Base-by-base conservation (phyloP, 2,329 filamentous ascomycete genomes). In the Drechslerella coelobrocha region DNA sequence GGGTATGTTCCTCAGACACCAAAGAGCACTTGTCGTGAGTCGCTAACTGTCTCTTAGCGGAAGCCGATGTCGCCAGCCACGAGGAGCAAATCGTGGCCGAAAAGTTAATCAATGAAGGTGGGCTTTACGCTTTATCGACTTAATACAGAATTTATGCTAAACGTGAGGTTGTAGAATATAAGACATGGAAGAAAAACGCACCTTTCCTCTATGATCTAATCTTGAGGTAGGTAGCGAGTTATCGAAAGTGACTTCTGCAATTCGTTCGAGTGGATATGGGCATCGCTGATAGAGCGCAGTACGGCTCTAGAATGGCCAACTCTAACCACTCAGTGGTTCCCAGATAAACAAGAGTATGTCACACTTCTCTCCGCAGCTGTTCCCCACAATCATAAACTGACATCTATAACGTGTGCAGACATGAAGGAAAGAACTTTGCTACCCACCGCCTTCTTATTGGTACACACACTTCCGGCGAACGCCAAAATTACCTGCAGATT, bases 181-280 rank as follows among this genome's bases (percentile, higher is more conserved):
- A 99, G 80, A 97, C 93, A 74, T 99, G 94, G 94, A 99, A 99
- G 84, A 99, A 99, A 84, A 99, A 99, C 81, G 91, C 90, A 74
- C 92, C 94, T 2, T 97, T 97, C 78, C 89, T 99, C 76, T 99
- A 99, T 80, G 94, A 99, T 79, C 91, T 97, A 87, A 94, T 99
- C 74, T 84, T 97, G 73, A 92, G 88, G 87, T 88, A 79, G 74
- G 74, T 60, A 14, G 12, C 17, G 21, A 14, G 34, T 61, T 17
- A 39, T 31, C 17, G 14, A 37, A 27, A 39, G 51, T 69, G 51
- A 10, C 43, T n/a, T 61, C n/a, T 1, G 31, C 34, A 23, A 65
- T 73, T 45, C 57, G 0, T 47, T 17, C 21, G 8, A 6, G 14
- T 17, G 1, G 14, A 37, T 8, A 4, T 2, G 21, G 31, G 4